Percentiles rank a stretch among this genome's conserved stretches.
Evolutionary conservation across 225 moss, liverwort and hornwort genomes (phyloP).

Genomic region (Takakia lepidozioides): DNA sequence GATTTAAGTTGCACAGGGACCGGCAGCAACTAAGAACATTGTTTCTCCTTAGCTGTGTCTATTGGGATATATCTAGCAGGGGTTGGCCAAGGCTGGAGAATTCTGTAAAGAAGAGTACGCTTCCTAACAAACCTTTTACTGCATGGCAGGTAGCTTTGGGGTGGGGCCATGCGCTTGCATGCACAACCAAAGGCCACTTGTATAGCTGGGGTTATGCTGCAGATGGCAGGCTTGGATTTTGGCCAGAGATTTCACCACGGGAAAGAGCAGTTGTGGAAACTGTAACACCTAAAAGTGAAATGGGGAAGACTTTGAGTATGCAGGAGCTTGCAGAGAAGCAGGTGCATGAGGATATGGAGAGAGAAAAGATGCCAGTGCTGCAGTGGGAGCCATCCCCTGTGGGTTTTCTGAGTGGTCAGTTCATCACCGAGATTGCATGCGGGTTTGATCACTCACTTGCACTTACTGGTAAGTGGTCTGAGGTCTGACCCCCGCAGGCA

Average conservation of each 20-base stretch:
- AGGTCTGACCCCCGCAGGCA: no score
- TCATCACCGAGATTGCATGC: constrained; percentile 42
- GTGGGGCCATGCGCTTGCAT: constrained; percentile 86
- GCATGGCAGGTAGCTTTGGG: constrained; percentile 71
- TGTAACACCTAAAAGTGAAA: neutral
- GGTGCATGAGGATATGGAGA: constrained; percentile 23
- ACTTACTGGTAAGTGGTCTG: constrained; percentile 38
- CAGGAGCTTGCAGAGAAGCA: constrained; percentile 20
- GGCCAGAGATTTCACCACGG: constrained; percentile 2
- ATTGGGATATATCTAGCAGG: no score
- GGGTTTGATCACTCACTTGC: constrained; percentile 88
- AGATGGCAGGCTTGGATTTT: constrained; percentile 65
- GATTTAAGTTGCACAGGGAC: no score
- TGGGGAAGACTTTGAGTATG: constrained; percentile 2
- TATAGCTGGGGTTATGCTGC: constrained; percentile 85
- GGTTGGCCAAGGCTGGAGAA: no score
- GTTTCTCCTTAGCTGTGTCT: no score
- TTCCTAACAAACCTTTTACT: no score
- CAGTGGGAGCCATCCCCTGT: constrained; percentile 59
- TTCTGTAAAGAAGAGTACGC: no score
- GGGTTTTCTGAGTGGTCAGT: constrained; percentile 31
- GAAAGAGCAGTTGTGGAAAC: neutral
- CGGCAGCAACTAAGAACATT: no score
- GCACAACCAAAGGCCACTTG: constrained; percentile 68
- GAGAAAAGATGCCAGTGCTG: constrained; percentile 33